These are phyloP conservation scores for Chrysosphaeria jannelii DNA, from an alignment of 2,329 filamentous ascomycete species.

Conservation along the genomic window DNA sequence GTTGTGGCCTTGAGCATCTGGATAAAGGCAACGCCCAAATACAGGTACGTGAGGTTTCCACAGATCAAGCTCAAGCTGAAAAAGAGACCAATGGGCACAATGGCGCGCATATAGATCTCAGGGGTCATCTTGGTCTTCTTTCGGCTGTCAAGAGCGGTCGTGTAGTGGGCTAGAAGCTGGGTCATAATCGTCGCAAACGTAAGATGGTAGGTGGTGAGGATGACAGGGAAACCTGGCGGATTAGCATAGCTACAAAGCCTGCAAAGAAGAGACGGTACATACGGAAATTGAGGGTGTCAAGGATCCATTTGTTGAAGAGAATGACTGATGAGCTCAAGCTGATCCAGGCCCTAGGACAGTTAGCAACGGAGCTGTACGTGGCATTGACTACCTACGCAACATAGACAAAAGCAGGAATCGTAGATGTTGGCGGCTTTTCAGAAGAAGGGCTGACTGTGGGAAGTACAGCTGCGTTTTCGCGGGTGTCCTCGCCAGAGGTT, in stretches of 20 bases:
- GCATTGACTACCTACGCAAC: slow-evolving; percentile 23
- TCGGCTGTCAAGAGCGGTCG: slow-evolving; percentile 65
- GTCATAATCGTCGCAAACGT: slow-evolving; percentile 82
- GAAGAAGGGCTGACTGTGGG: slow-evolving; percentile 51
- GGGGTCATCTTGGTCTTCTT: slow-evolving; percentile 96
- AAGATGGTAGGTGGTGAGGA: slow-evolving; percentile 90
- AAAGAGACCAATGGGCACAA: slow-evolving; percentile 82
- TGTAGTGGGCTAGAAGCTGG: slow-evolving; percentile 73
- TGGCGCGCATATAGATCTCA: slow-evolving; percentile 70
- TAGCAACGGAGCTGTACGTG: background rate
- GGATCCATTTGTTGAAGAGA: slow-evolving; percentile 97
- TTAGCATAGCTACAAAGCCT: background rate
- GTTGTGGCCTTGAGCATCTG: slow-evolving; percentile 99
- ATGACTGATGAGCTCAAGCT: slow-evolving; percentile 78
- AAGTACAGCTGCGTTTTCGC: slow-evolving; percentile 31
- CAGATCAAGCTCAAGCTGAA: slow-evolving; percentile 93
- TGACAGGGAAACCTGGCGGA: slow-evolving; percentile 32
- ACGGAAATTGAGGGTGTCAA: slow-evolving; percentile 64
- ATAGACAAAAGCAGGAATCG: slow-evolving; percentile 61
- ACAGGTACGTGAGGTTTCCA: slow-evolving; percentile 84
- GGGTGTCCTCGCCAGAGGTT: slow-evolving; percentile 45
- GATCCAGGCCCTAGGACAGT: slow-evolving; percentile 48
- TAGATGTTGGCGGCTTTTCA: slow-evolving; percentile 32
- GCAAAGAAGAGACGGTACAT: slow-evolving; percentile 7
- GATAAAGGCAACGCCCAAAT: slow-evolving; percentile 87